Conservation (phyloP, 345 rosid genomes). For the Sapria himalayana region DNA sequence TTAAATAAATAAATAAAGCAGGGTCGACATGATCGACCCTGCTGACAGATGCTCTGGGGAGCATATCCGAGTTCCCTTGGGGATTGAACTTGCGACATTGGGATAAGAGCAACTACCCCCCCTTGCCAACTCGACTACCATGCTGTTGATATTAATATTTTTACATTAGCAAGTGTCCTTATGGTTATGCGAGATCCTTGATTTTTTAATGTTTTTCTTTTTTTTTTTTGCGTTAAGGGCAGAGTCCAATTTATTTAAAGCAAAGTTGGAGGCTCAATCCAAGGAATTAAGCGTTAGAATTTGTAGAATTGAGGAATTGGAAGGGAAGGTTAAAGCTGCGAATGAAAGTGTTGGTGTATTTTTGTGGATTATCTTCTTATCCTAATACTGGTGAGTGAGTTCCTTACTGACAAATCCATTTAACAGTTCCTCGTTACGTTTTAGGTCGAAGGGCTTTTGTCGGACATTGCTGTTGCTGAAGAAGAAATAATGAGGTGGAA, state of each 20-base stretch:
- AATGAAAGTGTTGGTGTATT: constrained; percentile 52
- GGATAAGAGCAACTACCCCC: too few species aligned
- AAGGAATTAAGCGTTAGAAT: constrained; percentile 57
- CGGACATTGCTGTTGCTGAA: constrained; percentile 89
- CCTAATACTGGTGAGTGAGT: neutral
- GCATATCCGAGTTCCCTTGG: too few species aligned
- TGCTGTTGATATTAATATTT: too few species aligned
- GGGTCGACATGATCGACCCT: too few species aligned
- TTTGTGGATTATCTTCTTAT: constrained; percentile 1
- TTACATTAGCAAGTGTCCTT: too few species aligned
- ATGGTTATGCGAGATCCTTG: too few species aligned
- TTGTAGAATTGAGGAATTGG: constrained; percentile 60
- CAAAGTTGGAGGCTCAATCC: constrained; percentile 48
- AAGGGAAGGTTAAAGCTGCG: constrained; percentile 76
- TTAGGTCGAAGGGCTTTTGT: constrained; percentile 95
- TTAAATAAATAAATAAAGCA: too few species aligned
- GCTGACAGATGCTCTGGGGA: too few species aligned
- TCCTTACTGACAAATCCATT: neutral
- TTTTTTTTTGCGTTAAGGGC: constrained; percentile 42
- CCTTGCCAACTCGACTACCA: too few species aligned
- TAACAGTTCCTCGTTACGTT: constrained; percentile 1
- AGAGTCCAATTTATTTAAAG: constrained; percentile 44
- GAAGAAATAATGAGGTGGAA: constrained; percentile 98
- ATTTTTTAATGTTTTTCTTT: neutral
- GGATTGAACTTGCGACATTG: too few species aligned